These are phyloP conservation scores for Kurtzmaniella fragi DNA, from an alignment of 805 yeast genomes.

Conservation along the genomic window DNA sequence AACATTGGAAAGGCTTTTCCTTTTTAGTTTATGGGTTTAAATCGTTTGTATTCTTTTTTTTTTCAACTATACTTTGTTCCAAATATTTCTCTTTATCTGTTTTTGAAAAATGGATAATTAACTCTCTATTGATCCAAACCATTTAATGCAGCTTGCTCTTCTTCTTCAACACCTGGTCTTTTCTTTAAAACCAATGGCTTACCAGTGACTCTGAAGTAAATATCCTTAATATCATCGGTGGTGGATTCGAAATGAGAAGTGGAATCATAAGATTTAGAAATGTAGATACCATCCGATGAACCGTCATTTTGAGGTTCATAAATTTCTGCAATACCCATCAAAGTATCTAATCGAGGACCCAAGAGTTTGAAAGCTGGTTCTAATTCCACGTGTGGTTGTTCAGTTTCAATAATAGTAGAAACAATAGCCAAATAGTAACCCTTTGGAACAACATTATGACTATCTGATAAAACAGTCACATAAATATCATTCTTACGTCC, in stretches of 20 bases:
- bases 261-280: constrained; percentile 89
- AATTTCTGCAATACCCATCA: constrained; percentile 91
- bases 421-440: constrained; percentile 91
- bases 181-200: constrained; percentile 83
- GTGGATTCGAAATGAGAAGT: constrained; percentile 93
- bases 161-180: constrained; percentile 65
- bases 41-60: no score
- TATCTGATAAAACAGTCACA: constrained; percentile 82
- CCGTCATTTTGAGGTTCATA: constrained; percentile 89
- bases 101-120: no score
- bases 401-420: constrained; percentile 92
- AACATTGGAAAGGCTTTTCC: no score
- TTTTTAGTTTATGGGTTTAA: no score
- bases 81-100: no score
- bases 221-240: constrained; percentile 94
- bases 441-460: constrained; percentile 85
- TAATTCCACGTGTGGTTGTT: constrained; percentile 84
- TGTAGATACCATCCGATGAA: constrained; percentile 64
- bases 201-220: constrained; percentile 88
- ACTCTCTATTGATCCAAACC: constrained; percentile 13
- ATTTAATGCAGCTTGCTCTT: constrained; percentile 38
- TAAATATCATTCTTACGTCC: constrained; percentile 91
- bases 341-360: constrained; percentile 74
- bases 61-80: no score
- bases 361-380: constrained; percentile 91